Base-by-base conservation (phyloP, 306 rosid species). In the Albizia julibrissin region DNA sequence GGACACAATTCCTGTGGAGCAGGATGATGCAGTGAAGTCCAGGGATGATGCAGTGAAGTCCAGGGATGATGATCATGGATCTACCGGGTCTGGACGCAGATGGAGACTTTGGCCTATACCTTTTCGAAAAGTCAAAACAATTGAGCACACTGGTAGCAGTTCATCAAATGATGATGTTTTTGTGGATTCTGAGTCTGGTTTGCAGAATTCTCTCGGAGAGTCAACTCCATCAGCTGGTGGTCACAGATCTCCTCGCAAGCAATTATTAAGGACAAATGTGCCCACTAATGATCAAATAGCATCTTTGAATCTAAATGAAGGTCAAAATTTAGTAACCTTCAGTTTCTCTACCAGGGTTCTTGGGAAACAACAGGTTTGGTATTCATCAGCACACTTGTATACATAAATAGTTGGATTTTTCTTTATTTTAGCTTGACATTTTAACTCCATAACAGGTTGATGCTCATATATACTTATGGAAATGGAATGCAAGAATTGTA, bases 381-480 rank as follows among this genome's bases (percentile, higher is more conserved):
- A 82, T 86, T 89, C 69, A 80, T 89, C 67, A 5, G 37, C 52
- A 50, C 56, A 18, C 34, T 76, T 56, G 69, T 81, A n/a, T 69
- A 70, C 74, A 58, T 62, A 49, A 34, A 46, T 83, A 31, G 5
- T 82, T 68, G 40, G 46, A 29, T 82, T 85, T 68, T 76, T 34
- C 29, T 37, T 10, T 65, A 84, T 75, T 80, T 86, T 50, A 47
- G 44, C 66, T 69, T 81, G 86, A 86, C 83, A 16, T 50, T 79
- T 80, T 74, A 58, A 72, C 79, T 75, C 31, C 74, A 1, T 74
- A 69, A 85, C 91, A 96, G 99, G 99, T 96, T 61, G 99, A 96
- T 87, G 98, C 98, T 71, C 99, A 92, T 86, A 93, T 96, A 85
- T 96, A 93, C 87, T 87, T 96, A 82, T 96, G 99, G 99, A 94